Evolutionary conservation across 2,329 filamentous ascomycete genomes (phyloP), one percentile per base, ranked within the genome.

Genomic region (Colletotrichum orbiculare): DNA sequence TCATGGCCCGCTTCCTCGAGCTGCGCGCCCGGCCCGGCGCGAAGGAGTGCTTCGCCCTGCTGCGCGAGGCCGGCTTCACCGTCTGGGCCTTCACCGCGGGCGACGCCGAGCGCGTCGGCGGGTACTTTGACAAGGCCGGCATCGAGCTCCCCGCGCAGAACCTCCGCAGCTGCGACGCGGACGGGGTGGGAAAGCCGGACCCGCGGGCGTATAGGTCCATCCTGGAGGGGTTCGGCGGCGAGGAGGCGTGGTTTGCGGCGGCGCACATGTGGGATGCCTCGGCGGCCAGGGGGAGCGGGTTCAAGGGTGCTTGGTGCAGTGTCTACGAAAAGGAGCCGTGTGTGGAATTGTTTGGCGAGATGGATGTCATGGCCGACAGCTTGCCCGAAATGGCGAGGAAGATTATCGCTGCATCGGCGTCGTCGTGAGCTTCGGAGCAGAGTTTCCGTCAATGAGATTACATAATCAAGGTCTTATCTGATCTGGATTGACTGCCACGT

Each of bases 211-310:
- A 87, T 68, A 69, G 73, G 65, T 75, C 78, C 1, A 71, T 83
- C 6, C 72, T 82, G 39, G 76, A 77, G n/a, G 73, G 71, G 53
- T 79, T 86, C 60, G 77, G 69, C 0, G 68, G 69, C 0, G 73
- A 75, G 0, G 74, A 81, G 65, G 79, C 78, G 49, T 87, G 85
- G 85, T 87, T 87, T 71, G 85, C 83, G 1, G 85, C 86, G 1
- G 85, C 84, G 25, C 86, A 88, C 73, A 83, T 84, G 78, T 88
- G 85, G 86, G 85, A 88, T 75, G 84, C 85, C 1, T 78, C 79
- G 15, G 83, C 84, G 4, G 85, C 85, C 8, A 78, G 77, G 52
- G 78, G 76, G 60, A 78, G 78, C n/a, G 83, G 83, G 67, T 81
- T 87, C 71, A 81, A 79, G 56, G 83, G 82, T 8, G 85, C 85